Conservation (phyloP, 306 rosid species). For the Lagenaria siceraria region DNA sequence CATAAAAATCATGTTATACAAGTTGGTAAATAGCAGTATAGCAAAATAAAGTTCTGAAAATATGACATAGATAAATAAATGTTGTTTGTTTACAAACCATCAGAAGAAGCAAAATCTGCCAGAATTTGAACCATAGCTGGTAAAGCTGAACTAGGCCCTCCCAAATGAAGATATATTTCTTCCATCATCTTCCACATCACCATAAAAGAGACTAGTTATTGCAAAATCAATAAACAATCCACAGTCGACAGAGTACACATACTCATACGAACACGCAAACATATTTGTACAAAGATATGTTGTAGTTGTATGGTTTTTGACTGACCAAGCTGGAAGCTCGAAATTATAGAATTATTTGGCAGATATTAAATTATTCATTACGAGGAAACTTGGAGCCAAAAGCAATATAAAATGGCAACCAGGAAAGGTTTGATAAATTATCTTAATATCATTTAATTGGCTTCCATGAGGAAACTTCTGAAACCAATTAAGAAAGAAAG, state of each 20-base stretch:
- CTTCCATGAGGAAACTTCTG: neutral
- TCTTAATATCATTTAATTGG: neutral
- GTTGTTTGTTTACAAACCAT: conserved; percentile 43
- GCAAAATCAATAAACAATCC: neutral
- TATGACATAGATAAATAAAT: neutral
- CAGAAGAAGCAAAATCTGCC: conserved; percentile 80
- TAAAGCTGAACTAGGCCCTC: conserved; percentile 67
- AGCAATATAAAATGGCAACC: neutral
- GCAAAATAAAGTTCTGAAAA: neutral
- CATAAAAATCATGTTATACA: conserved; percentile 12
- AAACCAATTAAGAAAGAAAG: neutral
- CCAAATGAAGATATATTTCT: conserved; percentile 77
- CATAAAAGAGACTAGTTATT: conserved; percentile 6
- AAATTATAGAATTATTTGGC: neutral
- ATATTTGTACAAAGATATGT: neutral
- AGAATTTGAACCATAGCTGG: conserved; percentile 91
- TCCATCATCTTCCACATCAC: conserved; percentile 82
- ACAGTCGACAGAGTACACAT: neutral
- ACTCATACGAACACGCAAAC: neutral
- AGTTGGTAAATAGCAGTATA: neutral
- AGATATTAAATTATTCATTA: neutral
- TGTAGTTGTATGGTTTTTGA: neutral
- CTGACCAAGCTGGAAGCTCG: neutral
- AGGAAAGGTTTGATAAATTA: neutral
- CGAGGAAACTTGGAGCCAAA: neutral